Evolutionary conservation across 1,284 basidiomycete species (phyloP).

Genomic region (Neonothopanus nambi): DNA sequence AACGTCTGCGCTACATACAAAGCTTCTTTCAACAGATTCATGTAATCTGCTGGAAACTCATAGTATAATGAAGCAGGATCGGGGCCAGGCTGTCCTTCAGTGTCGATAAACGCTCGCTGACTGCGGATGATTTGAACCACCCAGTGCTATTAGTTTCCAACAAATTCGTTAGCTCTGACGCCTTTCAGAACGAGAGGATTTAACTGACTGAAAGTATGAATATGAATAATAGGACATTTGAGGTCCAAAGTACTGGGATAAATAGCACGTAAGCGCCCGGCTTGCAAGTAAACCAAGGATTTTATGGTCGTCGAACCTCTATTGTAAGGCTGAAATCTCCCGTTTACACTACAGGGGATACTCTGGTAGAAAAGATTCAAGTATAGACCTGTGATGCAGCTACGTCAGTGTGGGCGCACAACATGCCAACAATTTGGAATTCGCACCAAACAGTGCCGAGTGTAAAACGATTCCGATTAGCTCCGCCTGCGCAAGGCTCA

Average conservation of each 20-base stretch:
- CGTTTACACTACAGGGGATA: constrained; percentile 5
- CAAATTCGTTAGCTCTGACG: no score
- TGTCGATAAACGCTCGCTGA: constrained; percentile 8
- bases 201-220: constrained; percentile 2
- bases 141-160: constrained; percentile 4
- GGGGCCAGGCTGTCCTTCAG: constrained; percentile 1
- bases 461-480: constrained; percentile 11
- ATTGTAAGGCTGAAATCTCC: background rate
- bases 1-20: constrained; percentile 9
- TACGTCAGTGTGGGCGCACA: background rate
- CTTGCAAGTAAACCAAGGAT: background rate
- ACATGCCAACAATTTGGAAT: no score
- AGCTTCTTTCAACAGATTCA: constrained; percentile 9
- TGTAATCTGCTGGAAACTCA: constrained; percentile 6
- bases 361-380: constrained; percentile 3
- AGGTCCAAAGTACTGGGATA: background rate
- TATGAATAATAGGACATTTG: constrained; percentile 4
- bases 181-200: background rate
- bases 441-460: constrained; percentile 8
- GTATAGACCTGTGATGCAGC: background rate
- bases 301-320: background rate
- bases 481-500: constrained; percentile 9
- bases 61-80: constrained; percentile 7
- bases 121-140: constrained; percentile 9
- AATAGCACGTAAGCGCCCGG: background rate